These are phyloP conservation scores for Yamadazyma scolyti DNA, from an alignment of 805 yeast genomes.

Conservation along the genomic window DNA sequence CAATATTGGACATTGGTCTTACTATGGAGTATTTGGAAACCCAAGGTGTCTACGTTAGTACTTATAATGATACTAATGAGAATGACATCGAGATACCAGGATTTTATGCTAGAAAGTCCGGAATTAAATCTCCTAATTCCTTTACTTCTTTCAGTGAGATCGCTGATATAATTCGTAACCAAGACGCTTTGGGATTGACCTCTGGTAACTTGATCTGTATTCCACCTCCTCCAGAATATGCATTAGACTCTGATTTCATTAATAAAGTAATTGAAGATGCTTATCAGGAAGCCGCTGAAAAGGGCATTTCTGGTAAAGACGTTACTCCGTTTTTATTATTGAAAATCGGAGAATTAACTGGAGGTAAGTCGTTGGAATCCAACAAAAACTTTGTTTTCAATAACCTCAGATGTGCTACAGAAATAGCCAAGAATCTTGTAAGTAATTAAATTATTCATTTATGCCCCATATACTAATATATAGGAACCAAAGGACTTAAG, in stretches of 20 bases:
- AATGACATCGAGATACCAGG: constrained; percentile 59
- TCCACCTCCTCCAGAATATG: constrained; percentile 69
- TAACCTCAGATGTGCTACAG: constrained; percentile 66
- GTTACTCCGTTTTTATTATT: constrained; percentile 74
- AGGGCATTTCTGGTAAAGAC: constrained; percentile 64
- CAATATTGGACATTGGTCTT: constrained; percentile 73
- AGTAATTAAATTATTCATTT: constrained; percentile 1
- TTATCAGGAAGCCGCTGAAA: constrained; percentile 46
- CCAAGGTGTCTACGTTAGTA: constrained; percentile 83
- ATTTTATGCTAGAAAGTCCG: constrained; percentile 74
- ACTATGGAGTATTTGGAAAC: constrained; percentile 88
- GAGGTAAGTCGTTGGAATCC: constrained; percentile 65
- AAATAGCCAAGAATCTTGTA: constrained; percentile 55
- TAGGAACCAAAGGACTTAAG: background rate
- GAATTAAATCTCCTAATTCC: constrained; percentile 64
- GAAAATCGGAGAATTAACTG: constrained; percentile 62
- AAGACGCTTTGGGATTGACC: constrained; percentile 43
- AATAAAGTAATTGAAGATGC: constrained; percentile 57
- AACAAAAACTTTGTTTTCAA: constrained; percentile 75
- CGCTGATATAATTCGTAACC: constrained; percentile 55
- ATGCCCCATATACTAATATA: constrained; percentile 3
- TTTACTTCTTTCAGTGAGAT: constrained; percentile 54
- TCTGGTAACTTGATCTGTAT: constrained; percentile 79
- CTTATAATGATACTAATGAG: constrained; percentile 42
- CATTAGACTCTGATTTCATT: constrained; percentile 54